Base-by-base conservation (phyloP, 495 filamentous ascomycete species). In the Penicillium psychrofluorescens region DNA sequence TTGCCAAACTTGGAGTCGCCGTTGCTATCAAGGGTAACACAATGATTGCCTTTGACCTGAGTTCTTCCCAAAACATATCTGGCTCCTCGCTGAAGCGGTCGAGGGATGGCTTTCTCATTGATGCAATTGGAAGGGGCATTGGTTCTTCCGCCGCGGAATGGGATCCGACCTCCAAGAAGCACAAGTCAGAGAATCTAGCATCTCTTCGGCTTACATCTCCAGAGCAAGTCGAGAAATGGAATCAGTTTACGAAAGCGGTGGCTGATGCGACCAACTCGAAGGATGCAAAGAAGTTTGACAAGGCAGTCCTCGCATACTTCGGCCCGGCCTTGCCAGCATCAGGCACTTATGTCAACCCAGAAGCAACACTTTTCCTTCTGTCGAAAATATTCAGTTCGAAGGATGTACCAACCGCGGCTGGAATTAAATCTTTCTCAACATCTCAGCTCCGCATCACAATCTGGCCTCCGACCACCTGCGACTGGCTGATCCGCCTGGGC, bases 101-200 rank as follows among this genome's bases (percentile, higher is more conserved):
- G 8, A 72, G 80, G 11, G 77, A 80, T 41, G 84, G 85, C 11
- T 67, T 86, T 14, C 60, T 89, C 27, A 81, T 85, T 16, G 81
- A 87, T 53, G 81, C 84, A 1, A 79, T 88, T 50, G 81, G 84
- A 4, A 78, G 79, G 14, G 70, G 71, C 34, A 68, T 68, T 30
- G 64, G 57, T 29, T 63, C 59, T 31, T 68, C 67, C 11, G 54
- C 59, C 36, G 47, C 61, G 0, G 59, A 64, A 34, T 69, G 62
- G 63, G 58, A 64, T 29, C 32, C 48, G 7, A 46, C 45, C 11
- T 64, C 60, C 6, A 67, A 70, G 44, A 66, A 65, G 34, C 59
- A 60, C 30, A 62, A 61, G 6, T 55, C 58, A 16, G 61, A 71
- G 8, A 46, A 56, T 22, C 51, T 53, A 40, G 43, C 54, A 0